Evolutionary conservation across 768 basidiomycete genomes (phyloP).

Genomic region (Pleurotus salmoneostramineus): DNA sequence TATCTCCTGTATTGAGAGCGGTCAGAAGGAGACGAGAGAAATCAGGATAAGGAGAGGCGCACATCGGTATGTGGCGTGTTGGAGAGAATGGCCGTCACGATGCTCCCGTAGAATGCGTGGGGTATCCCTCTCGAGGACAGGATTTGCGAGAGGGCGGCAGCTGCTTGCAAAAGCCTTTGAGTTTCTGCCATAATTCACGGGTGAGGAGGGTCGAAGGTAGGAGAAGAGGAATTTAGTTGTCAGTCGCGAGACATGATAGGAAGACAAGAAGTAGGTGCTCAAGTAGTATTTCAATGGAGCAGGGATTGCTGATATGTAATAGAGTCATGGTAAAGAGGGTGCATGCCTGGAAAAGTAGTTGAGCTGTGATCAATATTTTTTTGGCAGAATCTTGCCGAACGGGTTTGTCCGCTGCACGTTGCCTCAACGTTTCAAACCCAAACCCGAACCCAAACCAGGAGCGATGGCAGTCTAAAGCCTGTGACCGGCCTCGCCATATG

Average conservation of each 20-base stretch:
- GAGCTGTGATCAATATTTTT: conserved; percentile 18
- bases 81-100: conserved; percentile 67
- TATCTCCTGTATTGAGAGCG: conserved; percentile 65
- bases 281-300: conserved; percentile 33
- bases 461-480: conserved; percentile 6
- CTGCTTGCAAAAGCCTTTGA: conserved; percentile 72
- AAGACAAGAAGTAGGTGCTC: conserved; percentile 34
- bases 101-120: conserved; percentile 79
- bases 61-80: conserved; percentile 66
- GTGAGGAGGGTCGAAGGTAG: conserved; percentile 19
- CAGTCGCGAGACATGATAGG: conserved; percentile 53
- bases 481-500: background rate
- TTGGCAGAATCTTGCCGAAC: conserved; percentile 5
- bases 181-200: conserved; percentile 61
- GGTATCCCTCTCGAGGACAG: conserved; percentile 56
- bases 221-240: conserved; percentile 27
- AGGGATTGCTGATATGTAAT: conserved; percentile 48
- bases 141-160: conserved; percentile 65
- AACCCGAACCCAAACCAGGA: conserved; percentile 3
- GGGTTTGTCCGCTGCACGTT: conserved; percentile 8
- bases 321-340: conserved; percentile 39
- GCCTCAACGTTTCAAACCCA: conserved; percentile 6
- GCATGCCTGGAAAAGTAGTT: conserved; percentile 40
- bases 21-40: conserved; percentile 6
- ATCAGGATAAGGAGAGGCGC: conserved; percentile 19